Evolutionary conservation across 108 stramenopile species (phyloP).

Genomic region (Ochromonas danica): DNA sequence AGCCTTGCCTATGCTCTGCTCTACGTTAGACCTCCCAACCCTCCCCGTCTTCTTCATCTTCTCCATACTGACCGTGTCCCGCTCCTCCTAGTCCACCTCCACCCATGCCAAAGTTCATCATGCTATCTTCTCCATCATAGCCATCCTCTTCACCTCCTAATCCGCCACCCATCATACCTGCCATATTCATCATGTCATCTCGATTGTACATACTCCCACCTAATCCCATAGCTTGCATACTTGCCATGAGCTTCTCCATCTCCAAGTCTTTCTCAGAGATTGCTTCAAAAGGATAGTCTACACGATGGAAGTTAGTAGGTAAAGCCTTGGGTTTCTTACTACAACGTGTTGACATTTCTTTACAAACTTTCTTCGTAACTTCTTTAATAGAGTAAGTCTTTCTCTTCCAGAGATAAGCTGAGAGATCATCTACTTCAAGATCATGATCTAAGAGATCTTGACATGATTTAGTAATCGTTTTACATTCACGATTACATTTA

Average conservation of each 20-base stretch:
- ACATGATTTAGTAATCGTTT: not conserved
- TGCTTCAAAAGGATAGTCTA: not conserved
- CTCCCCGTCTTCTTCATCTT: too few relatives aligned
- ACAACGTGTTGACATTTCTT: not conserved
- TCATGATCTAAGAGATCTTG: not conserved
- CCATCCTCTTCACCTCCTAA: not conserved
- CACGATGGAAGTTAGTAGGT: not conserved
- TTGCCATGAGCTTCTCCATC: not conserved
- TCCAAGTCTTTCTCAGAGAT: not conserved
- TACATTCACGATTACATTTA: not conserved
- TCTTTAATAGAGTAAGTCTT: too few relatives aligned
- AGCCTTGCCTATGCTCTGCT: too few relatives aligned
- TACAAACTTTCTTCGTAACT: not conserved
- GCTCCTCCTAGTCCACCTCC: too few relatives aligned
- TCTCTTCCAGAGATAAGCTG: not conserved
- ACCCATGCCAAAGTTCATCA: too few relatives aligned
- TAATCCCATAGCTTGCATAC: not conserved
- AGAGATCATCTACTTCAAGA: not conserved
- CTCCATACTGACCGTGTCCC: too few relatives aligned
- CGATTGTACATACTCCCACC: not conserved
- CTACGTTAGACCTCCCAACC: too few relatives aligned
- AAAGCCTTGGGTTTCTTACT: not conserved
- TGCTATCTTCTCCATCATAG: not conserved
- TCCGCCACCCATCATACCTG: not conserved
- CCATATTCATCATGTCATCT: slow-evolving; percentile 1